Evolutionary conservation across 1,284 basidiomycete species (phyloP), one percentile per base, ranked within the genome.

Genomic region (Sporisorium iseilematis-ciliati): DNA sequence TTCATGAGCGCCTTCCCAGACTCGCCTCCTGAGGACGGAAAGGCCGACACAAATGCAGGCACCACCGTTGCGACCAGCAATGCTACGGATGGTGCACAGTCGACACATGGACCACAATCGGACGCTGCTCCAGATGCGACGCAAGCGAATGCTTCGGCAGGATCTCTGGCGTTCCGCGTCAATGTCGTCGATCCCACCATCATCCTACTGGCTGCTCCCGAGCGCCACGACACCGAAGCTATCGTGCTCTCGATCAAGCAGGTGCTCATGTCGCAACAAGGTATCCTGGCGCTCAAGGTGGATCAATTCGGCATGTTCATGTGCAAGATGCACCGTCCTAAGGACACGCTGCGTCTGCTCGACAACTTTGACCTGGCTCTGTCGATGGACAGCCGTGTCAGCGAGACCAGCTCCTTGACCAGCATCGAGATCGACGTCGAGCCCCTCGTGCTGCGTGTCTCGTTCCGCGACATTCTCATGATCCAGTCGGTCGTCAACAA

Each of bases 181-280:
- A 96, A 99, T 82, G 88, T 99, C 31, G 93, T 97, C 69, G 93
- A 95, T 80, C 91, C 95, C 10, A 95, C 93, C 7, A 89, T 99
- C 80, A 93, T 91, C 78, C 89, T 99, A 14, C 88, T 99, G 35
- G 95, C 96, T 77, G 90, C 93, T 79, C 95, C 98, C 57, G 87
- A 91, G 14, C 90, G 93, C 69, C 78, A 89, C 1, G 90, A 92
- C 67, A 92, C 94, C 0, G 93, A 96, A 81, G 94, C 95, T 0
- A 95, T 99, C 74, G 91, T 91, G 55, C 88, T 99, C 31, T 89
- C 90, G 16, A 90, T 99, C 82, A 90, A 91, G 77, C 93, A 96
- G 84, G 88, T 98, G 23, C 88, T 93, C n/a, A 85, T 99, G 65
- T 94, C 95, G 12, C 94, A 97, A 84, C 96, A 97, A 91, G 91